Conservation (phyloP, 441 rosid genomes). For the Gossypium davidsonii region DNA sequence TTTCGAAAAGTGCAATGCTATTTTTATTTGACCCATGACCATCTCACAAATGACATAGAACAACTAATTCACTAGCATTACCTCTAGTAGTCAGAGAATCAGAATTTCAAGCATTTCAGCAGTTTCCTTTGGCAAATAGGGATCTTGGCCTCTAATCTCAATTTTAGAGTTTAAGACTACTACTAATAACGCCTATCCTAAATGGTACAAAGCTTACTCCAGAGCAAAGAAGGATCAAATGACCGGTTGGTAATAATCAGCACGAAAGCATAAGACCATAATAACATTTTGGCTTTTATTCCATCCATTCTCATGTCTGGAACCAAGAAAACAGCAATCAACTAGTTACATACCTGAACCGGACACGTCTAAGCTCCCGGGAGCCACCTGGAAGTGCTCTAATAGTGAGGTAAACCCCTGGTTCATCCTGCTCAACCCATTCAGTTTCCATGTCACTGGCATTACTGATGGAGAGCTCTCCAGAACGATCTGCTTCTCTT, state of each 20-base stretch:
- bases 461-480: constrained; percentile 74
- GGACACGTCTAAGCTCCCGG: constrained; percentile 84
- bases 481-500: constrained; percentile 64
- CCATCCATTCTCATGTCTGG: neutral
- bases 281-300: neutral
- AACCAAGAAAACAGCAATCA: neutral
- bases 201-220: neutral
- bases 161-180: neutral
- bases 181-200: neutral
- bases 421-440: constrained; percentile 97
- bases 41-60: neutral
- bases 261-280: neutral
- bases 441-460: constrained; percentile 78
- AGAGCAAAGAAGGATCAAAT: neutral
- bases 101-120: neutral
- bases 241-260: neutral
- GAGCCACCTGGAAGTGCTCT: constrained; percentile 69
- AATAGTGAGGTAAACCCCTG: constrained; percentile 86
- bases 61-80: neutral
- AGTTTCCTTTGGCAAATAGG: neutral
- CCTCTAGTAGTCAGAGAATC: neutral
- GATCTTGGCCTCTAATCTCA: neutral
- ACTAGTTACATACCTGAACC: constrained; percentile 64
- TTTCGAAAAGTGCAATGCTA: neutral
- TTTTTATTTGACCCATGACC: neutral